Percentiles rank a stretch among this genome's conserved stretches.
Conservation (phyloP, 345 rosid genomes). For the Trapa incisa region DNA sequence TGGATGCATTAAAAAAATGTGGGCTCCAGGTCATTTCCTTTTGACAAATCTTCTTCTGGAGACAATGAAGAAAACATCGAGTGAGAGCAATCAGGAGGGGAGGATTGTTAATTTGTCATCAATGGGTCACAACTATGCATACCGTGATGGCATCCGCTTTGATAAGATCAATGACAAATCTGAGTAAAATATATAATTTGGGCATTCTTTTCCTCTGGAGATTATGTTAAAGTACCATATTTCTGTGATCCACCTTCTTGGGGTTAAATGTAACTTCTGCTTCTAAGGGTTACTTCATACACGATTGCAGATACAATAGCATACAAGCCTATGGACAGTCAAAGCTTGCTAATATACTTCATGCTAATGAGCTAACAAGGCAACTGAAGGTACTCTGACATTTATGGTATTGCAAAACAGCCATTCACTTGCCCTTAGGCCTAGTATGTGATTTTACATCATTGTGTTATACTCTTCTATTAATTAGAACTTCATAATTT, state of each 20-base stretch:
- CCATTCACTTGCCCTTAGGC: neutral
- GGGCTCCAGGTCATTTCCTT: constrained; percentile 53
- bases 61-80: constrained; percentile 41
- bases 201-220: neutral
- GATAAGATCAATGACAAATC: constrained; percentile 36
- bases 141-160: constrained; percentile 34
- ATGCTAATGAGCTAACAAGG: constrained; percentile 26
- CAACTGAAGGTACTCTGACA: constrained; percentile 17
- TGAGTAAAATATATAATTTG: constrained; percentile 18
- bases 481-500: neutral
- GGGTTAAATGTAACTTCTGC: neutral
- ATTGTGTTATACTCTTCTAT: neutral
- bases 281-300: neutral
- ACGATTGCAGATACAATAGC: constrained; percentile 9
- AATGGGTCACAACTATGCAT: constrained; percentile 25
- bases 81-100: constrained; percentile 39
- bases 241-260: neutral
- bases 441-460: neutral
- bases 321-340: constrained; percentile 24
- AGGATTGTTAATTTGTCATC: constrained; percentile 52
- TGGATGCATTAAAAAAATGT: neutral
- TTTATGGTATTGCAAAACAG: neutral
- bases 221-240: neutral
- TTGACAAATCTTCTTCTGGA: constrained; percentile 43
- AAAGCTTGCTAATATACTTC: constrained; percentile 28